phyloP scores from a whole-genome alignment of 208 protist genomes.

The Herpetomonas samuelpessoai region DNA sequence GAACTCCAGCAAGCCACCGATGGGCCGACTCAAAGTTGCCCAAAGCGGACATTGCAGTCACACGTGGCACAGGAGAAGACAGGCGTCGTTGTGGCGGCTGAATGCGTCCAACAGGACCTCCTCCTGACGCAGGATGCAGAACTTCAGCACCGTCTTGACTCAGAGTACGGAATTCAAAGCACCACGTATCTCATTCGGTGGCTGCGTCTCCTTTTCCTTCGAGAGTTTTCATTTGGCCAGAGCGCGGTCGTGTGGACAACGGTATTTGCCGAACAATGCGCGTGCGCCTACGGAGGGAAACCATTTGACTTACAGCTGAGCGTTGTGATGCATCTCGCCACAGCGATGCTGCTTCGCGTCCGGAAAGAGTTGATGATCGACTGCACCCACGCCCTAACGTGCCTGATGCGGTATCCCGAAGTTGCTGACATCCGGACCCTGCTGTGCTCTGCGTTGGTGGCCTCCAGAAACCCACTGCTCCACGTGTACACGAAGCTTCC shows the following conservation, averaged over 20 bases:
- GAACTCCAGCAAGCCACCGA: background rate
- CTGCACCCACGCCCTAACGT: slow-evolving; percentile 34
- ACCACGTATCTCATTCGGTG: slow-evolving; percentile 85
- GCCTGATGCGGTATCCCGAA: slow-evolving; percentile 85
- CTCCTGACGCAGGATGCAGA: slow-evolving; percentile 47
- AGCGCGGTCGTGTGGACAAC: slow-evolving; percentile 71
- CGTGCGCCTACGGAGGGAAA: background rate
- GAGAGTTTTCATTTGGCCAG: slow-evolving; percentile 76
- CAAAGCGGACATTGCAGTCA: too few relatives aligned
- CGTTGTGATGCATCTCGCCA: slow-evolving; percentile 48
- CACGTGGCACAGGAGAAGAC: slow-evolving; percentile 9
- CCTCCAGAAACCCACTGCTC: slow-evolving; percentile 7
- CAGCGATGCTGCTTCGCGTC: slow-evolving; percentile 58
- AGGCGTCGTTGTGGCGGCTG: slow-evolving; percentile 39
- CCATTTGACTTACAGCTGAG: slow-evolving; percentile 40
- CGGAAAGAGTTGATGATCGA: slow-evolving; percentile 31
- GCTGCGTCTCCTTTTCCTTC: slow-evolving; percentile 86
- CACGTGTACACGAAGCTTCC: background rate
- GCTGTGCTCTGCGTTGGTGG: slow-evolving; percentile 12
- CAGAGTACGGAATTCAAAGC: slow-evolving; percentile 67
- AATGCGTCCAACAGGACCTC: slow-evolving; percentile 51
- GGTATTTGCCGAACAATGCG: slow-evolving; percentile 63
- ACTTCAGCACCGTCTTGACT: slow-evolving; percentile 58
- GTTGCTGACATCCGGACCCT: slow-evolving; percentile 37
- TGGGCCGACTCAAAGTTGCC: too few relatives aligned